Evolutionary conservation across 176 grass and related monocot species (phyloP).

Genomic region (Aegilops longissima): DNA sequence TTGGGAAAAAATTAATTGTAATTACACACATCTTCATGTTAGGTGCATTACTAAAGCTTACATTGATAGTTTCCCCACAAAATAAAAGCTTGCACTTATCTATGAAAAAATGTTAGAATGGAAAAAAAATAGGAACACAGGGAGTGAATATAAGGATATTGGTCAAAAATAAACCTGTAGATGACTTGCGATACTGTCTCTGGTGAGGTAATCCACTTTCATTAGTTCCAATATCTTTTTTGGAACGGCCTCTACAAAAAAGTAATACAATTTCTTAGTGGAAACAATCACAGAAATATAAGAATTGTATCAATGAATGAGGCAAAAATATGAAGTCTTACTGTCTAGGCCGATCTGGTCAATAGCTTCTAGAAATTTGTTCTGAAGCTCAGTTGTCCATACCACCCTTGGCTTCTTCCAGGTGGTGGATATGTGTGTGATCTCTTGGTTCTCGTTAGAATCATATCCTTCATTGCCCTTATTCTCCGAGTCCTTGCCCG

Average conservation of each 20-base stretch:
- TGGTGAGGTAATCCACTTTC: conserved; percentile 17
- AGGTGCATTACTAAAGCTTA: neutral
- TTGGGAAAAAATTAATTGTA: neutral
- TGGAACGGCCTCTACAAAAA: conserved; percentile 30
- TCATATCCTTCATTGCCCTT: too few species aligned
- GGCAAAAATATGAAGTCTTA: conserved; percentile 29
- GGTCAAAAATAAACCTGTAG: neutral
- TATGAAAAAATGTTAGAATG: neutral
- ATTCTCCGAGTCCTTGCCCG: conserved; percentile 25
- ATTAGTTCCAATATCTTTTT: conserved; percentile 10
- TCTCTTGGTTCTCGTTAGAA: neutral
- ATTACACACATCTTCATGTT: neutral
- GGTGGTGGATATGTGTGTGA: neutral
- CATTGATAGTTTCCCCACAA: neutral
- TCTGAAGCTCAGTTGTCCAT: conserved; percentile 54
- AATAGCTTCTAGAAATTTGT: conserved; percentile 50
- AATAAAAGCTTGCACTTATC: neutral
- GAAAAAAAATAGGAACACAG: neutral
- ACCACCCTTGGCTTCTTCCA: conserved; percentile 48
- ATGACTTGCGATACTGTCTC: neutral
- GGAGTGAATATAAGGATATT: neutral
- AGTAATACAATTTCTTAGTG: neutral
- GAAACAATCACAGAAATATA: neutral
- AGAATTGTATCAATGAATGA: neutral
- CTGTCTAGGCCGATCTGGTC: conserved; percentile 52